These are phyloP conservation scores for Penicillium waksmanii DNA, from an alignment of 495 filamentous ascomycete species.

Conservation along the genomic window DNA sequence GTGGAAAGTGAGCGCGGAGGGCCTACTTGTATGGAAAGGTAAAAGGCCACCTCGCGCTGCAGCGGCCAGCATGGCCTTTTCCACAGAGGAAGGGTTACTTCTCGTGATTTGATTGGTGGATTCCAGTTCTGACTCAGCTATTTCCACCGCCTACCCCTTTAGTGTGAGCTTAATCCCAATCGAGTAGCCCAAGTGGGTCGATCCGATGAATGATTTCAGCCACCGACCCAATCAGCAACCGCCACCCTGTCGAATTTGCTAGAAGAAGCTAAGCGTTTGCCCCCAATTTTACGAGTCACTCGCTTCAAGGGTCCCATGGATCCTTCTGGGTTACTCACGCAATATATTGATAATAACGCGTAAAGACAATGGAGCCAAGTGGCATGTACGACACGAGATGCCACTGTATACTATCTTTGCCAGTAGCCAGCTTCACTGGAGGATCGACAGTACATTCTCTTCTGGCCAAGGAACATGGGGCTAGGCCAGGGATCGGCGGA, in stretches of 20 bases:
- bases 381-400: neutral
- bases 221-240: slow-evolving; percentile 16
- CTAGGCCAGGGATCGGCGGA: slow-evolving; percentile 23
- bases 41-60: slow-evolving; percentile 13
- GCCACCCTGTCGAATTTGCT: slow-evolving; percentile 39
- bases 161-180: slow-evolving; percentile 12
- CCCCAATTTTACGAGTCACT: slow-evolving; percentile 4
- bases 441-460: slow-evolving; percentile 5
- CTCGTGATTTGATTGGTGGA: slow-evolving; percentile 45
- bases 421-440: neutral
- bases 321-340: neutral
- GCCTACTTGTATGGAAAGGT: slow-evolving; percentile 35
- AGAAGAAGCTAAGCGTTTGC: slow-evolving; percentile 28
- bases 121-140: slow-evolving; percentile 35
- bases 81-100: slow-evolving; percentile 43
- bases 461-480: slow-evolving; percentile 10
- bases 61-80: slow-evolving; percentile 57
- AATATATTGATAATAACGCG: neutral
- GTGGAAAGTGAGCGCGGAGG: slow-evolving; percentile 18
- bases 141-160: slow-evolving; percentile 35
- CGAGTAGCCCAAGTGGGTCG: slow-evolving; percentile 11
- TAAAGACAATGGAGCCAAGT: neutral
- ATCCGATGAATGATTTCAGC: slow-evolving; percentile 4
- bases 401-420: no score
- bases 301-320: neutral